These are phyloP conservation scores for Fusarium xylarioides DNA, from an alignment of 2,329 filamentous ascomycete species.

Conservation along the genomic window DNA sequence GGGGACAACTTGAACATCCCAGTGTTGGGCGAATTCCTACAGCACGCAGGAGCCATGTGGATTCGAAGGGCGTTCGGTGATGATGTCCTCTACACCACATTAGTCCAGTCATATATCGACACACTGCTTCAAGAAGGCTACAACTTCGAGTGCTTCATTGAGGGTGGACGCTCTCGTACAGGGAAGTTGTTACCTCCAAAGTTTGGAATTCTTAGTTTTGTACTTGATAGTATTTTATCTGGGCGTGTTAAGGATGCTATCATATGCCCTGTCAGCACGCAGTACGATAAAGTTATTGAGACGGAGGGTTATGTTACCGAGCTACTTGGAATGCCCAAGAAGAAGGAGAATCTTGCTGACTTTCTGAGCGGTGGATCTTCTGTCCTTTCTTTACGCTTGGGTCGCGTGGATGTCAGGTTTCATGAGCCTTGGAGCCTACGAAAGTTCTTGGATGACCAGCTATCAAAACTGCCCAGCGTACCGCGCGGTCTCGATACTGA, in stretches of 20 bases:
- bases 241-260: slow-evolving; percentile 90
- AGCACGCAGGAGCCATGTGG: slow-evolving; percentile 97
- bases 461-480: slow-evolving; percentile 60
- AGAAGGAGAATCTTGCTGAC: slow-evolving; percentile 90
- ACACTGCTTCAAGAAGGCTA: slow-evolving; percentile 88
- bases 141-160: slow-evolving; percentile 98
- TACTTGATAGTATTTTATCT: slow-evolving; percentile 88
- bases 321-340: slow-evolving; percentile 91
- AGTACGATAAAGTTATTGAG: slow-evolving; percentile 99
- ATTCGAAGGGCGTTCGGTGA: slow-evolving; percentile 93
- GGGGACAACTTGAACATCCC: slow-evolving; percentile 98
- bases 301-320: slow-evolving; percentile 97
- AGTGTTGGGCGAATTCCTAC: slow-evolving; percentile 85
- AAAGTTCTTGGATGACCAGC: slow-evolving; percentile 81
- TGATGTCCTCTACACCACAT: slow-evolving; percentile 85
- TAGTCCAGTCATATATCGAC: slow-evolving; percentile 98
- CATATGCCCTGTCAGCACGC: slow-evolving; percentile 94
- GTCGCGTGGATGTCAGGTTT: slow-evolving; percentile 93
- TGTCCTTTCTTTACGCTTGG: slow-evolving; percentile 86
- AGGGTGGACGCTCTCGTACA: slow-evolving; percentile 90
- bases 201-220: slow-evolving; percentile 92
- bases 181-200: slow-evolving; percentile 94
- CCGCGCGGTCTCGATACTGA: slow-evolving; percentile 57
- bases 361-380: slow-evolving; percentile 88
- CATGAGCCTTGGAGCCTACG: slow-evolving; percentile 95